A percentile compares a stretch with the other conserved stretches of the same genome.
These are phyloP conservation scores for Podospora sp. DNA, from an alignment of 495 filamentous ascomycete species.

Conservation along the genomic window DNA sequence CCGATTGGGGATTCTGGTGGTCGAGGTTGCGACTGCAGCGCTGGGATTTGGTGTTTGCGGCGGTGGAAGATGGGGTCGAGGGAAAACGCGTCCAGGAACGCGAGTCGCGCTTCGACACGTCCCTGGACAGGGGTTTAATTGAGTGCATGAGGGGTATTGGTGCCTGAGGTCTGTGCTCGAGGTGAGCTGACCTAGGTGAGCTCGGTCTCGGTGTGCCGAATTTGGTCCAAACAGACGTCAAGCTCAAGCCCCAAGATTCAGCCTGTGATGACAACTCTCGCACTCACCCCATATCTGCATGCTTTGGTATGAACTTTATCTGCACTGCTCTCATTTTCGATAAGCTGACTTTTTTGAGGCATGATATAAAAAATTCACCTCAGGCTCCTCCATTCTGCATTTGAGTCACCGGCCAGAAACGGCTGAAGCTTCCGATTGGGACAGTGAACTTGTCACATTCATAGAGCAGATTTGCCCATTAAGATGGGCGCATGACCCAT, in stretches of 20 bases:
- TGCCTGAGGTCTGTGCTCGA: constrained; percentile 9
- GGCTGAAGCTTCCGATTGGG: not conserved
- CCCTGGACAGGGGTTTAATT: constrained; percentile 37
- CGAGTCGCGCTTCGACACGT: constrained; percentile 27
- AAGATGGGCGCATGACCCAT: not conserved
- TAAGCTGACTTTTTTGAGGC: not conserved
- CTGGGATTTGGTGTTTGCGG: constrained; percentile 11
- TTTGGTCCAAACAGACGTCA: not conserved
- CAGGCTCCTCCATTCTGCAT: not conserved
- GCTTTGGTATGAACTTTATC: not conserved
- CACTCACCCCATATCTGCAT: not conserved
- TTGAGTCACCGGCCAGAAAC: constrained; percentile 8
- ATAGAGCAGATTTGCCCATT: constrained; percentile 12
- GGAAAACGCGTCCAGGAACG: constrained; percentile 36
- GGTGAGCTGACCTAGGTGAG: not conserved
- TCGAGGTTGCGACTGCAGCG: not conserved
- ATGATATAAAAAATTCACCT: not conserved
- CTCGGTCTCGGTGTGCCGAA: not conserved
- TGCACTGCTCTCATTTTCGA: not conserved
- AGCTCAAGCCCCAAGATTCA: not conserved
- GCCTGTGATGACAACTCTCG: not conserved
- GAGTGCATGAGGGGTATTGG: constrained; percentile 24
- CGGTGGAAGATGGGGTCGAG: constrained; percentile 4
- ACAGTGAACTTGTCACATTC: not conserved
- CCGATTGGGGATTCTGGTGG: constrained; percentile 19